phyloP scores from a whole-genome alignment of 148 eudicot species.

The Rhododendron molle region DNA sequence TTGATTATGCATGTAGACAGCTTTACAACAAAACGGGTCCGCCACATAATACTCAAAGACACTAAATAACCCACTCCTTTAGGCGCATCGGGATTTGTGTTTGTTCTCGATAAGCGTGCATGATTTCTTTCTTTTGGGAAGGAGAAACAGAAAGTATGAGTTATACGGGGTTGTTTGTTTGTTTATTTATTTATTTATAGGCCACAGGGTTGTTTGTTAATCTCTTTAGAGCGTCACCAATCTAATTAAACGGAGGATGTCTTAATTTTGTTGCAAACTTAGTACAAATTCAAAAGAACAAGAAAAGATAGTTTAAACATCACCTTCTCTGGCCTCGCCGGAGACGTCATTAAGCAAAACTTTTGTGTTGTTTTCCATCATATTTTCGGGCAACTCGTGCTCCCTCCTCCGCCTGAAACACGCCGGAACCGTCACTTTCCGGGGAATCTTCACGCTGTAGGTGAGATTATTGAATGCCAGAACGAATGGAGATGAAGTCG shows the following conservation, averaged over 20 bases:
- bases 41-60: not conserved
- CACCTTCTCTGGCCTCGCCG: constrained; percentile 65
- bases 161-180: not conserved
- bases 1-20: not conserved
- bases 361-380: constrained; percentile 16
- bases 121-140: too few species aligned
- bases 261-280: not conserved
- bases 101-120: too few species aligned
- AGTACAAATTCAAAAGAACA: too few species aligned
- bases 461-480: constrained; percentile 68
- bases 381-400: not conserved
- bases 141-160: too few species aligned
- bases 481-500: constrained; percentile 44
- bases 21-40: not conserved
- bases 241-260: not conserved
- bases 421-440: constrained; percentile 17
- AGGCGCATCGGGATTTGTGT: too few species aligned
- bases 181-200: too few species aligned
- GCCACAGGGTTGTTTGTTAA: not conserved
- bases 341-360: constrained; percentile 53
- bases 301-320: not conserved
- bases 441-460: constrained; percentile 48
- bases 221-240: not conserved
- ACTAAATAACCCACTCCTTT: not conserved
- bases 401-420: constrained; percentile 16